Evolutionary conservation across 768 basidiomycete species (phyloP).

Genomic region (Tephrocybe sp.): DNA sequence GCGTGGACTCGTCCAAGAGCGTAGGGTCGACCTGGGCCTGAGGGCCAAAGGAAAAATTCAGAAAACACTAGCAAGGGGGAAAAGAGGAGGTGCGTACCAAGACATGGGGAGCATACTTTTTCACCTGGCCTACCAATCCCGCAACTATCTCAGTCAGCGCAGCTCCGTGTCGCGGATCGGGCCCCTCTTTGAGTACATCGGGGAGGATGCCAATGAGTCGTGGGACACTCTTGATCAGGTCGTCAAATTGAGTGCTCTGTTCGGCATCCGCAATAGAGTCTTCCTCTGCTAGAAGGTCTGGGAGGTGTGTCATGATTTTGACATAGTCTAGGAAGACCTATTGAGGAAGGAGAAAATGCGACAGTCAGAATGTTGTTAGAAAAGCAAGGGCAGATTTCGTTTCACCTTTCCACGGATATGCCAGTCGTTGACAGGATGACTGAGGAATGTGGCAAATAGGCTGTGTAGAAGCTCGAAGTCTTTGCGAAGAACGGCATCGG

Average conservation of each 20-base stretch:
- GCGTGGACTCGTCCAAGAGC: constrained; percentile 56
- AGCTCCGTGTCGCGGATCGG: constrained; percentile 65
- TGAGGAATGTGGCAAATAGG: constrained; percentile 69
- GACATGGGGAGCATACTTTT: constrained; percentile 57
- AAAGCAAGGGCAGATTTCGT: constrained; percentile 10
- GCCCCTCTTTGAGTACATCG: constrained; percentile 57
- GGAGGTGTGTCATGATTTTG: constrained; percentile 59
- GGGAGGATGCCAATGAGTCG: constrained; percentile 69
- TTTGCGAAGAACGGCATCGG: constrained; percentile 77
- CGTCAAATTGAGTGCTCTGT: constrained; percentile 57
- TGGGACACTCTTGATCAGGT: constrained; percentile 57
- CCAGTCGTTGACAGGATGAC: constrained; percentile 71
- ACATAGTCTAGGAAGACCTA: constrained; percentile 76
- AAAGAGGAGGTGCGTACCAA: constrained; percentile 51
- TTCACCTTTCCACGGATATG: constrained; percentile 78
- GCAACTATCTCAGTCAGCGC: constrained; percentile 75
- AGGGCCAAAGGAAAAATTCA: too few species aligned
- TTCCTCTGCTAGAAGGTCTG: constrained; percentile 43
- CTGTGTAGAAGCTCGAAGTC: constrained; percentile 62
- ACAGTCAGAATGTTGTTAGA: neutral
- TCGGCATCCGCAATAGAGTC: constrained; percentile 44
- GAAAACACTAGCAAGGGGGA: too few species aligned
- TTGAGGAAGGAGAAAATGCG: neutral
- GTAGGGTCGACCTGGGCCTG: constrained; percentile 45
- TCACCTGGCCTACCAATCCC: constrained; percentile 56